Conservation (phyloP, 257 asterid genomes). For the Nicotiana benthamiana region DNA sequence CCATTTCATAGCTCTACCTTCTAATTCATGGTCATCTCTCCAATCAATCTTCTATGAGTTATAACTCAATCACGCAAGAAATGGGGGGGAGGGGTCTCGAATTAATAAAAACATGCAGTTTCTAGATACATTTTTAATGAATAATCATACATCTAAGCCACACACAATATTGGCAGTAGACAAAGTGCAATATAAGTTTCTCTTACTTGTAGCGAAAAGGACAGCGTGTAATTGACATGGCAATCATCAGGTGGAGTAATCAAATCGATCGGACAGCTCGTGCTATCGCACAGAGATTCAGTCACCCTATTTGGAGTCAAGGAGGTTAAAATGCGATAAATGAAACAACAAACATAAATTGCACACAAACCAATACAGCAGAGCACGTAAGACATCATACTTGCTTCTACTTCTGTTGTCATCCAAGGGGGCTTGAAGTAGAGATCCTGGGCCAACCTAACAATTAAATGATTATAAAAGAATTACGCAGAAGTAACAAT, state of each 20-base stretch:
- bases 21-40: neutral
- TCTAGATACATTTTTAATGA: neutral
- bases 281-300: constrained; percentile 72
- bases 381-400: constrained; percentile 33
- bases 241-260: constrained; percentile 96
- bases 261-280: constrained; percentile 80
- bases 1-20: neutral
- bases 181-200: constrained; percentile 9
- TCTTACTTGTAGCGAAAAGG: constrained; percentile 91
- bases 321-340: constrained; percentile 15
- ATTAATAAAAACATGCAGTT: neutral
- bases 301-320: constrained; percentile 53
- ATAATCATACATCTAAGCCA: neutral
- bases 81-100: neutral
- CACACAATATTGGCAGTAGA: neutral
- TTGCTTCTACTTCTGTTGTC: constrained; percentile 59
- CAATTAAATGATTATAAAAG: constrained; percentile 12
- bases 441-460: constrained; percentile 90
- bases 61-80: neutral
- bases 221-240: constrained; percentile 85
- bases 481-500: constrained; percentile 12
- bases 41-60: neutral
- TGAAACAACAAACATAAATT: constrained; percentile 3
- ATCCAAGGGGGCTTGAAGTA: constrained; percentile 94
- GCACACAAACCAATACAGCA: constrained; percentile 7